Base-by-base conservation (phyloP, 2,329 filamentous ascomycete genomes). In the Claviceps sorghi region DNA sequence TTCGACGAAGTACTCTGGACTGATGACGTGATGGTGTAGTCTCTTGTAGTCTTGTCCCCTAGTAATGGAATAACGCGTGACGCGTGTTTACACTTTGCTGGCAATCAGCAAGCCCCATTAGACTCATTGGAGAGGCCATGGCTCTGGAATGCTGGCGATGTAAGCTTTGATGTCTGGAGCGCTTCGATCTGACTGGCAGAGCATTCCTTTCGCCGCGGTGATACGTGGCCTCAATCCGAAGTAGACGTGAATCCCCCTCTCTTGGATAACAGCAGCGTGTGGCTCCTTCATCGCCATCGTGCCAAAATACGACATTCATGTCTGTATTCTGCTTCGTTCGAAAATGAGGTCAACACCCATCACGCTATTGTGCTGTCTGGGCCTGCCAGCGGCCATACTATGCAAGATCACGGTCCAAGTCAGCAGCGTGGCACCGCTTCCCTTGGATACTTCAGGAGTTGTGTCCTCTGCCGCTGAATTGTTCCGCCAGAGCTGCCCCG, bases 401-500 rank as follows among this genome's bases (percentile, higher is more conserved):
- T 21, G 45, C 41, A 40, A 46, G 21, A 55, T 67, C 42, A 61
- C 59, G 15, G 51, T 66, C 9, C 40, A 51, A n/a, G 49, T 67
- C 29, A 55, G 55, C 32, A 46, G 60, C 7, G 63, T 68, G 44
- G 52, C 57, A 22, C 60, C 61, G 26, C 55, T 67, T 2, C 60
- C 63, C 4, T 58, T 65, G 19, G 50, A 53, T 19, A 52, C 43
- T 2, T 38, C 54, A 7, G 54, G 53, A 30, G 55, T 56, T 7
- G 65, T 62, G 40, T 58, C 54, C 6, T 65, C 65, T 15, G 56
- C 62, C 2, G 52, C 51, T 1, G 61, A 68, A 19, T 60, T 68
- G 7, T 64, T 67, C 49, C 54, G 53, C 4, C 51, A 53, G 11
- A 68, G 66, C 53, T 65, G 64, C 42, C 66, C 65, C 3, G 65